A percentile compares a stretch with the other conserved stretches of the same genome.
Conservation (phyloP, 2,329 filamentous ascomycete genomes). For the Sporothrix sp. region DNA sequence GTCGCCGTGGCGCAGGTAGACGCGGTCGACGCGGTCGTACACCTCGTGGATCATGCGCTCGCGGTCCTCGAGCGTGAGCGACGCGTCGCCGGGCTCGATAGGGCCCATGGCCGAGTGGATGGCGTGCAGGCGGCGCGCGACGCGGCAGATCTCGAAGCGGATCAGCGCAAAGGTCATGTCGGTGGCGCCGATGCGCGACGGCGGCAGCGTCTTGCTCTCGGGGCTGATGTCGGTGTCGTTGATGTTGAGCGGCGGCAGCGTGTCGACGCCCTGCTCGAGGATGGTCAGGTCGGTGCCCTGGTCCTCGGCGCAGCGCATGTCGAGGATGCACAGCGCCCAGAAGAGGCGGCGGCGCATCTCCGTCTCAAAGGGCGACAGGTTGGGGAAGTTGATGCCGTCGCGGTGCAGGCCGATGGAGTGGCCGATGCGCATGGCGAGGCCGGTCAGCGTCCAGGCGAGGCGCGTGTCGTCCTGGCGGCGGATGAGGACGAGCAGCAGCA, state of each 20-base stretch:
- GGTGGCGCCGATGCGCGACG: slow-evolving; percentile 40
- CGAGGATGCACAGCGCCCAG: slow-evolving; percentile 51
- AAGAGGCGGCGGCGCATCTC: slow-evolving; percentile 55
- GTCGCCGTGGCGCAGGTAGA: slow-evolving; percentile 42
- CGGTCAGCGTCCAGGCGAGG: slow-evolving; percentile 55
- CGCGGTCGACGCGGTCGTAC: slow-evolving; percentile 37
- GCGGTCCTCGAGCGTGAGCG: slow-evolving; percentile 32
- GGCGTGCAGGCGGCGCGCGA: slow-evolving; percentile 31
- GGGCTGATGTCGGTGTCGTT: slow-evolving; percentile 43
- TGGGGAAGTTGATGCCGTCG: slow-evolving; percentile 44
- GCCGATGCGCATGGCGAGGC: slow-evolving; percentile 47
- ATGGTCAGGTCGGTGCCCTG: slow-evolving; percentile 45
- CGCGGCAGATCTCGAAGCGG: slow-evolving; percentile 33
- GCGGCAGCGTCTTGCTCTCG: slow-evolving; percentile 37
- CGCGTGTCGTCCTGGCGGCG: slow-evolving; percentile 41
- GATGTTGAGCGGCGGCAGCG: slow-evolving; percentile 45
- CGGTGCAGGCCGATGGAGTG: slow-evolving; percentile 46
- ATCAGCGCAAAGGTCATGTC: slow-evolving; percentile 40
- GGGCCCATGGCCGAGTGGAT: slow-evolving; percentile 26
- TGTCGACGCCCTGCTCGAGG: slow-evolving; percentile 38
- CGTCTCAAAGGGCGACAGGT: slow-evolving; percentile 48
- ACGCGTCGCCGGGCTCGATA: slow-evolving; percentile 23
- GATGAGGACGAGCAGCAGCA: slow-evolving; percentile 47
- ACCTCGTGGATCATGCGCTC: slow-evolving; percentile 27
- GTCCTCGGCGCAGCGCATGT: slow-evolving; percentile 50